These are phyloP conservation scores for Corrigiola litoralis DNA, from an alignment of 179 eudicot genomes.

Conservation along the genomic window DNA sequence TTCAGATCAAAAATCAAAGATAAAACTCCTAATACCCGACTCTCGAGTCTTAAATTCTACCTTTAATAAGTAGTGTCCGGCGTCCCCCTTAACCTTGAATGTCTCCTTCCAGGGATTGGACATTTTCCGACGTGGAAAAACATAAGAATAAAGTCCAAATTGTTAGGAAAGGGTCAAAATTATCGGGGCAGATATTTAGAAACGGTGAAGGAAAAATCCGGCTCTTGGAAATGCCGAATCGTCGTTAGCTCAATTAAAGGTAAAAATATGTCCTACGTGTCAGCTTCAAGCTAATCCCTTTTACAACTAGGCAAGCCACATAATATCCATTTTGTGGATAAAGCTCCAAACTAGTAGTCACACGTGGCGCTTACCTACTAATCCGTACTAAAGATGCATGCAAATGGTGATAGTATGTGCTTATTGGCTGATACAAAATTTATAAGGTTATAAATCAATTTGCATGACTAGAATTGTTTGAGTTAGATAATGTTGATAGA, in stretches of 20 bases:
- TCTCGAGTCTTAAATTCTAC: too few species aligned
- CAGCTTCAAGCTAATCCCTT: conserved; percentile 17
- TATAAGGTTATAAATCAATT: too few species aligned
- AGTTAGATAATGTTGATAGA: too few species aligned
- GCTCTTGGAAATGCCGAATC: conserved; percentile 21
- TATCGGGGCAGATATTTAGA: conserved; percentile 25
- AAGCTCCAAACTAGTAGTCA: background rate
- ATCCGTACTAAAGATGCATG: background rate
- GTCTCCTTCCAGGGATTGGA: too few species aligned
- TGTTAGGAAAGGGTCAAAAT: background rate
- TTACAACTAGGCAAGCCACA: conserved; percentile 20
- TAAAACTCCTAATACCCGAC: too few species aligned
- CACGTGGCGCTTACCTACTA: conserved; percentile 17
- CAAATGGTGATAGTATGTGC: background rate
- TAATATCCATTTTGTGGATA: conserved; percentile 20
- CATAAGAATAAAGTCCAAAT: background rate
- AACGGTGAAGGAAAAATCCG: background rate
- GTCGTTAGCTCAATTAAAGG: background rate
- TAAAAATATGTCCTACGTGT: conserved; percentile 17
- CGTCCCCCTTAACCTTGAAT: too few species aligned
- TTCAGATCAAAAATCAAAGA: too few species aligned
- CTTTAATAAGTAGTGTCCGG: too few species aligned
- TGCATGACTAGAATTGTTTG: too few species aligned
- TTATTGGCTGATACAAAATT: too few species aligned
- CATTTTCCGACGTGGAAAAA: background rate